These are phyloP conservation scores for Zygnema cylindricum DNA, from an alignment of 139 green algal genomes.

Conservation along the genomic window DNA sequence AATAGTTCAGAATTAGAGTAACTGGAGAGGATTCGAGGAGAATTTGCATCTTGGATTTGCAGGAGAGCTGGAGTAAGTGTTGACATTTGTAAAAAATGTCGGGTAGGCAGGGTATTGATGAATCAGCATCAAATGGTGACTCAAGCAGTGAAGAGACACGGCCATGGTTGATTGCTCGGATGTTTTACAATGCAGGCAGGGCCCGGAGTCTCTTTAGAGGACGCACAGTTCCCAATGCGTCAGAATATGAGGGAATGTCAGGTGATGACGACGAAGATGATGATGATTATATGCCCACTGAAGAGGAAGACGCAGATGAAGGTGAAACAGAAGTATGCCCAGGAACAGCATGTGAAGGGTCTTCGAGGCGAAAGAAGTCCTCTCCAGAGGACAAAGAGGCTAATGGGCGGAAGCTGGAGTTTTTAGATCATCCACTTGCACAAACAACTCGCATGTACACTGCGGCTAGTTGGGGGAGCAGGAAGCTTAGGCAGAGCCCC, in stretches of 20 bases:
- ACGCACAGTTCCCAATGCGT: too few relatives aligned
- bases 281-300: not conserved
- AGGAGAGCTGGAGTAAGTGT: too few relatives aligned
- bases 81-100: too few relatives aligned
- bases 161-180: not conserved
- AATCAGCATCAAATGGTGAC: not conserved
- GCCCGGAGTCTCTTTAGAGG: too few relatives aligned
- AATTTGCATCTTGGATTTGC: too few relatives aligned
- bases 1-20: too few relatives aligned
- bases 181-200: not conserved
- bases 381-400: not conserved
- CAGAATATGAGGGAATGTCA: too few relatives aligned
- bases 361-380: not conserved
- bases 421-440: not conserved
- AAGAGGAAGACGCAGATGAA: not conserved
- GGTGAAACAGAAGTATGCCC: not conserved
- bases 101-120: too few relatives aligned
- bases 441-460: not conserved
- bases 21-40: too few relatives aligned
- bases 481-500: not conserved
- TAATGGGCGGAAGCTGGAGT: not conserved
- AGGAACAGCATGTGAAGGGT: not conserved
- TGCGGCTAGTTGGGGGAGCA: not conserved
- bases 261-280: not conserved
- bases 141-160: not conserved